Evolutionary conservation across 164 flowering plant genomes (phyloP), one percentile per base, ranked within the genome.

Genomic region (Cinnamomum chago): DNA sequence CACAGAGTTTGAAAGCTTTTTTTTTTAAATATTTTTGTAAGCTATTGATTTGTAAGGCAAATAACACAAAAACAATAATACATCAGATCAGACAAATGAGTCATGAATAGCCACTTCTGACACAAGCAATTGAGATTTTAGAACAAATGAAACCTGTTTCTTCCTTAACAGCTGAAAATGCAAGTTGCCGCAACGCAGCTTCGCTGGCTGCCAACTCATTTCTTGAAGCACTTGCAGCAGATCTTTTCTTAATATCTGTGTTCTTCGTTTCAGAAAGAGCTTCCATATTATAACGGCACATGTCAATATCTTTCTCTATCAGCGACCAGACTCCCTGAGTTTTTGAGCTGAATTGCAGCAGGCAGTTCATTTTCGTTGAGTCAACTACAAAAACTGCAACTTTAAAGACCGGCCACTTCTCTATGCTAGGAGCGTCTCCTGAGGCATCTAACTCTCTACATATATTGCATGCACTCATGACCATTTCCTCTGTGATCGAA

Each of bases 281-380:
- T 50, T 62, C 58, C 24, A 0, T 9, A n/a, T 62, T 66, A 50
- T 67, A 13, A 70, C 15, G 67, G 9, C 74, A 12, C 5, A 40
- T 70, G 71, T 83, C 83, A 65, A 82, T 7, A 47, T 83, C 83
- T 73, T 86, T 86, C 70, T 93, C 98, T 71, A 95, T 80, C 30
- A 86, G 77, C 5, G 97, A 90, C 98, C 97, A 93, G 65, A 88
- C 88, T 55, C 98, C 96, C 24, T 83, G 66, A 28, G 91, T 90
- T 33, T 81, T 67, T 25, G 83, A 73, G 68, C 89, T 71, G 52
- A 82, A 83, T 40, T 70, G 83, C 72, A 93, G 76, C n/a, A 78
- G 73, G 82, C 98, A 94, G 66, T 88, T 87, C 70, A 90, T 86
- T 78, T 82, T 87, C 79, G 60, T 78, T 0, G 83, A 78, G 74